Evolutionary conservation across 148 eudicot genomes (phyloP).

Genomic region (Spergularia marina): DNA sequence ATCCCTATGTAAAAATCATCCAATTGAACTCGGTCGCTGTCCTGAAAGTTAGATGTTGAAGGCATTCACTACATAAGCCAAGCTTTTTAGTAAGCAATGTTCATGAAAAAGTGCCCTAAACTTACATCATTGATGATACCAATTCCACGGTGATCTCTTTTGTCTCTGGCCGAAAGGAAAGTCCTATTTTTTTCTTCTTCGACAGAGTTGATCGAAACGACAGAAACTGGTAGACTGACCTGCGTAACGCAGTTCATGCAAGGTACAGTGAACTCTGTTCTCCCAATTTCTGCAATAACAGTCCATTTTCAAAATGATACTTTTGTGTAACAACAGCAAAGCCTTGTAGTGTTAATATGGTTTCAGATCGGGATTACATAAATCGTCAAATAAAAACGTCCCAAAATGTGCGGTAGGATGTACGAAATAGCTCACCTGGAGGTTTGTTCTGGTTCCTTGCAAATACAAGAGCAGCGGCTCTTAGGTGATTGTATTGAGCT

Average conservation of each 20-base stretch:
- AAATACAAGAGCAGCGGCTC: slow-evolving; percentile 7
- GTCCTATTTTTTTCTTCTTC: neutral
- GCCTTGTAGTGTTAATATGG: no score
- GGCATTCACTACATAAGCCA: neutral
- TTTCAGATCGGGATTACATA: no score
- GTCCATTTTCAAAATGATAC: neutral
- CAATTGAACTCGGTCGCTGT: neutral
- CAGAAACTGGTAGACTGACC: neutral
- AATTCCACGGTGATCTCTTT: no score
- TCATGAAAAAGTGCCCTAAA: no score
- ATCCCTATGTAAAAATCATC: slow-evolving; percentile 2
- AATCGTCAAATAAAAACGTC: no score
- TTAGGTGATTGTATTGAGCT: neutral
- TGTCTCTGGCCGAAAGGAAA: neutral
- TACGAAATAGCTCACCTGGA: neutral
- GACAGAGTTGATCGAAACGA: neutral
- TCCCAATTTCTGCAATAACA: neutral
- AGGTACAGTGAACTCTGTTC: neutral
- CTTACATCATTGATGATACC: no score
- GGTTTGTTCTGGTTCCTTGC: neutral
- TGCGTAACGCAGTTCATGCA: neutral
- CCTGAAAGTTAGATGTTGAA: neutral
- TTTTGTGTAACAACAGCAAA: neutral
- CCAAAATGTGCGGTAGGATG: no score
- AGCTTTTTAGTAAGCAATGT: no score